phyloP scores from a whole-genome alignment of 163 green algal genomes.

The Dunaliella salina region DNA sequence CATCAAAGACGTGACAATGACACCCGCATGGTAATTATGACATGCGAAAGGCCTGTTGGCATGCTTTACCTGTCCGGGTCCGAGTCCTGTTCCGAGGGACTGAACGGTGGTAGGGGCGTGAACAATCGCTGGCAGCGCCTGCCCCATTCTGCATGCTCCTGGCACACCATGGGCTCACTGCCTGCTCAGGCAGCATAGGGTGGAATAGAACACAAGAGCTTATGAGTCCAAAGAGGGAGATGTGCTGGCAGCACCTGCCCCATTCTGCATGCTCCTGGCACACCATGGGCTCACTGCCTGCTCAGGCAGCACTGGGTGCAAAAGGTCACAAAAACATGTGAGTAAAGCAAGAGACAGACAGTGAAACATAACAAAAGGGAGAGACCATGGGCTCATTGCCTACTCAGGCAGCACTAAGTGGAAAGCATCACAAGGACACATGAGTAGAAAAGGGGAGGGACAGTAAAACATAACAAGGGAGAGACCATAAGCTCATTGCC shows the following conservation, averaged over 20 bases:
- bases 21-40: too few relatives aligned
- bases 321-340: too few relatives aligned
- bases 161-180: conserved; percentile 68
- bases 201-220: neutral
- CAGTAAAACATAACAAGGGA: too few relatives aligned
- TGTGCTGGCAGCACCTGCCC: conserved; percentile 60
- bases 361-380: too few relatives aligned
- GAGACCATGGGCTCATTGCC: conserved; percentile 27
- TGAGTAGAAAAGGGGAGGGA: neutral
- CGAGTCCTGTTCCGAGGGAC: conserved; percentile 9
- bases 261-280: conserved; percentile 76
- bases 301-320: neutral
- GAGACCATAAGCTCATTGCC: too few relatives aligned
- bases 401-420: too few relatives aligned
- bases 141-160: conserved; percentile 79
- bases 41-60: too few relatives aligned
- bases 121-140: conserved; percentile 53
- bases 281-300: conserved; percentile 70
- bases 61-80: conserved; percentile 4
- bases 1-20: too few relatives aligned
- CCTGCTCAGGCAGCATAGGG: conserved; percentile 34
- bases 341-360: too few relatives aligned
- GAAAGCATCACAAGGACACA: neutral
- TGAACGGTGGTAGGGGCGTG: conserved; percentile 44
- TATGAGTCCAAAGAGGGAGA: too few relatives aligned